These are phyloP conservation scores for Phytopythium delawarense DNA, from an alignment of 352 stramenopile genomes.

Conservation along the genomic window DNA sequence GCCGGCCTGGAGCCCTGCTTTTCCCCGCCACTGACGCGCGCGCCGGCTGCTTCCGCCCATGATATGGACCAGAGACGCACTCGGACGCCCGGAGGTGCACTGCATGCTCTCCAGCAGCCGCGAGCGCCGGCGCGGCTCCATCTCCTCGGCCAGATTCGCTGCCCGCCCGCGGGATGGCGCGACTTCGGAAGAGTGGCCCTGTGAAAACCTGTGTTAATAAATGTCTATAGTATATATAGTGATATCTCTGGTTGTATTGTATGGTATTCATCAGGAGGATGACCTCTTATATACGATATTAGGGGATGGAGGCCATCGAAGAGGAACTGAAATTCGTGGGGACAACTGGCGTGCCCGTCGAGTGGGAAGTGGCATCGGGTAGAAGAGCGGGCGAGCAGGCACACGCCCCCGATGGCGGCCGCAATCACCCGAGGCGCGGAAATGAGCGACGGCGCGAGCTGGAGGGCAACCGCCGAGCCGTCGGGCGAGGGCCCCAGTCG, in stretches of 20 bases:
- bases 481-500: no score
- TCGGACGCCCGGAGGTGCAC: not conserved
- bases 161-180: not conserved
- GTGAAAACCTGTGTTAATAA: not conserved
- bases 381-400: not conserved
- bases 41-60: not conserved
- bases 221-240: not conserved
- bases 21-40: not conserved
- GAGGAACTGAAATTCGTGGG: no score
- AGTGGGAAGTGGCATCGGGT: not conserved
- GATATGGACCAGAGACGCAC: not conserved
- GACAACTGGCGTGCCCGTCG: not conserved
- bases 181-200: not conserved
- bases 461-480: no score
- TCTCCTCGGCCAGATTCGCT: not conserved
- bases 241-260: not conserved
- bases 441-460: no score
- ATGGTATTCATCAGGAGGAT: not conserved
- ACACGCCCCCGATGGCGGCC: not conserved
- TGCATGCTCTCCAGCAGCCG: not conserved
- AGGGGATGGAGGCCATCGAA: no score
- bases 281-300: not conserved
- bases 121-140: no score
- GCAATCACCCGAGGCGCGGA: not conserved
- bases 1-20: not conserved